Base-by-base conservation (phyloP, 1,284 basidiomycete genomes). In the Tylopilus sp. region DNA sequence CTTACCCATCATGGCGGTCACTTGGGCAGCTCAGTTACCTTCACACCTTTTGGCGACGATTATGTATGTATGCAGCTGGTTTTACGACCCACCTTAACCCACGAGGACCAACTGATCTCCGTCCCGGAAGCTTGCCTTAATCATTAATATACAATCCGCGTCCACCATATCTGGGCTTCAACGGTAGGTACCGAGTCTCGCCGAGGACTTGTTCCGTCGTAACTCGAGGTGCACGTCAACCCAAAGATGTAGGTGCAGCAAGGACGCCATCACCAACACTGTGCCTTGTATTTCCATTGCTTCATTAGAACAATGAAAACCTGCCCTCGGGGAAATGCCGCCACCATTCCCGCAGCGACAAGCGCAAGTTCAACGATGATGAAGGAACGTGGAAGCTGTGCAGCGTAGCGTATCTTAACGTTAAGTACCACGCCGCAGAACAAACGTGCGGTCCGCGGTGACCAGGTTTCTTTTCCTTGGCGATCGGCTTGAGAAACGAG, bases 1-100 rank as follows among this genome's bases (percentile, higher is more conserved):
- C n/a, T n/a, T n/a, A 16, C 44, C 18, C 33, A 21, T 41, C 39
- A 43, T n/a, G 41, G 37, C n/a, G n/a, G n/a, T n/a, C n/a, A n/a
- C n/a, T 21, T 52, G 33, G 38, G 15, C 41, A 35, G 30, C 23
- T 8, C 28, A 29, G 34, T 36, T 28, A 33, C 35, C 8, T 21
- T 18, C 41, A 37, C 28, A 46, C 9, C 33, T 48, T 19, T 44
- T 23, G 46, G 19, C 18, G 33, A 37, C 35, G 40, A 53, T 61
- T 63, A 63, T 51, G 59, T 64, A 53, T 44, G 41, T 31, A 28
- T 30, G 36, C 52, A 44, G 46, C 48, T 21, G 13, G 48, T 40
- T 48, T 42, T 33, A 46, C 41, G 56, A 65, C 64, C 61, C 62
- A 63, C 64, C 52, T 64, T 64, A 64, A 63, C n/a, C 43, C 60